A percentile compares a stretch with the other conserved stretches of the same genome.
phyloP scores from a whole-genome alignment of 2,329 filamentous ascomycete genomes.

The Aspergillus quadricinctus region DNA sequence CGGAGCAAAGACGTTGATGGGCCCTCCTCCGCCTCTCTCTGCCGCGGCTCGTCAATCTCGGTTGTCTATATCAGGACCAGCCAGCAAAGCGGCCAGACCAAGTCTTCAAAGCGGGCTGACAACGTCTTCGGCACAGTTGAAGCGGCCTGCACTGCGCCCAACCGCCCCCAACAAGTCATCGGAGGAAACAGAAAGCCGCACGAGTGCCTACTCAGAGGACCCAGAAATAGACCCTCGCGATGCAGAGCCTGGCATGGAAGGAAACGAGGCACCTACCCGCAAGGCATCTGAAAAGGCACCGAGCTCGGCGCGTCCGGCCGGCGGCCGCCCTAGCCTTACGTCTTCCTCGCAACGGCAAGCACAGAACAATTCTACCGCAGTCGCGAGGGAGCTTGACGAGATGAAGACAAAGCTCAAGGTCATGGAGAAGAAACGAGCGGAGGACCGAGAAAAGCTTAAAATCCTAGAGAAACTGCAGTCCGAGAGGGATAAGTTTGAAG shows the following conservation, averaged over 20 bases:
- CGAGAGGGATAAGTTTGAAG: slow-evolving; percentile 55
- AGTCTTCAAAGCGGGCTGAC: slow-evolving; percentile 22
- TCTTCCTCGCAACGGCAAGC: slow-evolving; percentile 40
- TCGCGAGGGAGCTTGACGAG: slow-evolving; percentile 72
- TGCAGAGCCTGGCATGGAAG: slow-evolving; percentile 18
- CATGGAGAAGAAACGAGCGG: slow-evolving; percentile 78
- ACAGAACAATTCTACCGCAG: slow-evolving; percentile 39
- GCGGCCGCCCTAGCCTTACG: slow-evolving; percentile 24
- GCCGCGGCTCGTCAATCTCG: slow-evolving; percentile 34
- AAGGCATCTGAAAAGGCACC: slow-evolving; percentile 22
- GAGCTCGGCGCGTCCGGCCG: slow-evolving; percentile 19
- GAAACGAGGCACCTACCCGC: slow-evolving; percentile 16
- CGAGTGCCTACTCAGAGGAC: slow-evolving; percentile 27
- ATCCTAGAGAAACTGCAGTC: slow-evolving; percentile 69
- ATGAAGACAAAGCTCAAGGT: slow-evolving; percentile 82
- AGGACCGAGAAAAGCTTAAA: slow-evolving; percentile 82
- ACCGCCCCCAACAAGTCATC: slow-evolving; percentile 21
- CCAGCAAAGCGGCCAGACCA: slow-evolving; percentile 31
- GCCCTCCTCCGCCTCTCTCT: slow-evolving; percentile 49
- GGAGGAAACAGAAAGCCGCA: slow-evolving; percentile 23
- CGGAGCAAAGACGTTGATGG: slow-evolving; percentile 62
- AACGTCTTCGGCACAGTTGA: slow-evolving; percentile 21
- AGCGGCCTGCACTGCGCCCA: slow-evolving; percentile 32
- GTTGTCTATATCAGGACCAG: slow-evolving; percentile 34
- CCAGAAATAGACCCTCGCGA: slow-evolving; percentile 25